Evolutionary conservation across 2,329 filamentous ascomycete species (phyloP).

Genomic region (Venturiaceae sp.): DNA sequence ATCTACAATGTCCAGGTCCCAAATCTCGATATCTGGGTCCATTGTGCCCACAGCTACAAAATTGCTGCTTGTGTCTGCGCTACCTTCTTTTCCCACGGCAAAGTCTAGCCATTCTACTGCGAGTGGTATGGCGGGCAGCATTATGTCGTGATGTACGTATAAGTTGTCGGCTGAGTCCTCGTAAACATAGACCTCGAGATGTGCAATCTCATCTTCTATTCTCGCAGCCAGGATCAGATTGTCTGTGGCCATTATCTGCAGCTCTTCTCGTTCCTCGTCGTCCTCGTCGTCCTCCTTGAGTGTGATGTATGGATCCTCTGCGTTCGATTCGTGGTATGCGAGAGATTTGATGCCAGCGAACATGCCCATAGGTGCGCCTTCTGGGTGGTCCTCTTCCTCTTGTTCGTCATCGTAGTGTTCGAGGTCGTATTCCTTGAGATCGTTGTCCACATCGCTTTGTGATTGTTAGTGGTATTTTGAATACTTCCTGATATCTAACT

Average conservation of each 20-base stretch:
- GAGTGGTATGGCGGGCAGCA: constrained; percentile 93
- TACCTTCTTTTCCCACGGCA: constrained; percentile 58
- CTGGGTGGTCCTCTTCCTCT: constrained; percentile 52
- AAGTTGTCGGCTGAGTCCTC: constrained; percentile 93
- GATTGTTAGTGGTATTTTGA: neutral
- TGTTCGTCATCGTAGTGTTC: constrained; percentile 77
- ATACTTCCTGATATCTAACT: constrained; percentile 5
- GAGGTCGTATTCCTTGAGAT: constrained; percentile 91
- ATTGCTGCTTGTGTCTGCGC: constrained; percentile 59
- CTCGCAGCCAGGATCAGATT: constrained; percentile 88
- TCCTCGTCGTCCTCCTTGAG: constrained; percentile 58
- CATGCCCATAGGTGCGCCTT: constrained; percentile 70
- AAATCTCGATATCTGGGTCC: constrained; percentile 97
- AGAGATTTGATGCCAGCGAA: constrained; percentile 93
- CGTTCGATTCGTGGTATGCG: constrained; percentile 87
- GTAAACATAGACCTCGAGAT: constrained; percentile 95
- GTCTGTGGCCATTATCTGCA: constrained; percentile 87
- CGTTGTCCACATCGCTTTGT: constrained; percentile 53
- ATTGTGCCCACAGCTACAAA: constrained; percentile 94
- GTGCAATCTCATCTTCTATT: constrained; percentile 93
- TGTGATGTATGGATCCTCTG: constrained; percentile 94
- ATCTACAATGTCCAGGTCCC: constrained; percentile 93
- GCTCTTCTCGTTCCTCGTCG: constrained; percentile 84
- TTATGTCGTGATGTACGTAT: constrained; percentile 98
- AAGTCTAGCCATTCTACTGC: constrained; percentile 94